phyloP scores from a whole-genome alignment of 768 basidiomycete genomes.

The Xerocomellus amylosporus region DNA sequence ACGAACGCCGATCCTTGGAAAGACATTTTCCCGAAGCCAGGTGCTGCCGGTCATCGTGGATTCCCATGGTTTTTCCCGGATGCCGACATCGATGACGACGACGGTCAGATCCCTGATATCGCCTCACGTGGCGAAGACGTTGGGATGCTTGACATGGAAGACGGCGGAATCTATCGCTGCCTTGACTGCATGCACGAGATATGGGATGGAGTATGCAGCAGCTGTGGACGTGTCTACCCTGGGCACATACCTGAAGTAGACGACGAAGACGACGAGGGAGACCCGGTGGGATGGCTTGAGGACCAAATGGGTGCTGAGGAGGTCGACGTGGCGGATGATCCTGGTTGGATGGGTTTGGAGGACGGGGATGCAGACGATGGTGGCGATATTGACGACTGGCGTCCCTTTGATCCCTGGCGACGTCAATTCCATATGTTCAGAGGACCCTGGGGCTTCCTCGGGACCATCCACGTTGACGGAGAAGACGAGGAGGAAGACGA shows the following conservation, averaged over 20 bases:
- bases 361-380: slow-evolving; percentile 35
- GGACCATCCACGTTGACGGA: slow-evolving; percentile 21
- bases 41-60: slow-evolving; percentile 1
- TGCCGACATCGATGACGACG: slow-evolving; percentile 17
- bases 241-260: slow-evolving; percentile 41
- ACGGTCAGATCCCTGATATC: slow-evolving; percentile 12
- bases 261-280: slow-evolving; percentile 28
- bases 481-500: slow-evolving; percentile 23
- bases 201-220: slow-evolving; percentile 61
- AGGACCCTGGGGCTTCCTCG: slow-evolving; percentile 17
- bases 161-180: slow-evolving; percentile 76
- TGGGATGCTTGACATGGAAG: slow-evolving; percentile 71
- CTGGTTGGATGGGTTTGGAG: slow-evolving; percentile 34
- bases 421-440: slow-evolving; percentile 13
- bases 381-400: slow-evolving; percentile 25
- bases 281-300: slow-evolving; percentile 35
- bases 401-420: slow-evolving; percentile 19
- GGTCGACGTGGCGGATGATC: slow-evolving; percentile 29
- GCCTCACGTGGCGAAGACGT: slow-evolving; percentile 37
- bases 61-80: slow-evolving; percentile 27
- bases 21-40: slow-evolving; percentile 49
- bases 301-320: slow-evolving; percentile 38
- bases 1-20: slow-evolving; percentile 59
- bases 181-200: slow-evolving; percentile 78
- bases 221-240: slow-evolving; percentile 57